Base-by-base conservation (phyloP, 345 rosid genomes). In the Boechera stricta region DNA sequence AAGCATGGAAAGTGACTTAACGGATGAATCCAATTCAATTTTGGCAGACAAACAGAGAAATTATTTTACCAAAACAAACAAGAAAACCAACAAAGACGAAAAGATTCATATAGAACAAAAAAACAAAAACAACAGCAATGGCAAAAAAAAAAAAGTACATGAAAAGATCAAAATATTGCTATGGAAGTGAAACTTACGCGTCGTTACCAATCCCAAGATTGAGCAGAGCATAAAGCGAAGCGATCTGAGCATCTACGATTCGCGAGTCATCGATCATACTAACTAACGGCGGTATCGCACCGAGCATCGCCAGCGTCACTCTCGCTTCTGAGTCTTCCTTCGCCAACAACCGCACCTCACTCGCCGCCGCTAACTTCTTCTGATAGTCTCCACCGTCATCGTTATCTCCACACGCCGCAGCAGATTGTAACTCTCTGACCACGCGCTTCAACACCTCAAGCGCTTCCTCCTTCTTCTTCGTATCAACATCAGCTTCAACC, bases 181-280 rank as follows among this genome's bases (percentile, higher is more conserved):
- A 49, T 7, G 57, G 6, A 52, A 52, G 41, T 26, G 21, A 69
- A 47, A 86, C 97, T 89, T 62, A 92, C 99, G 49, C 80, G 64
- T 92, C 97, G 66, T 92, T 95, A 53, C 94, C 98, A 79, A 92
- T 92, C 47, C 94, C 97, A 18, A 95, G 91, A 84, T 95, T 95
- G 57, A 95, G 97, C 77, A 95, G 69, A 36, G 96, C 95, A 42
- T 95, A 95, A 39, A 95, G 92, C 4, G 98, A 81, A 41, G 91
- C 87, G 80, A 91, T 86, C 80, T 84, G 93, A 29, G 89, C 73
- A 15, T 84, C 81, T 10, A 67, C 84, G 68, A 70, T 64, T 57
- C 82, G 55, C 41, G 76, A 70, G 16, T 75, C 82, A 67, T 91
- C 98, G 51, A 95, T 90, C 94, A 95, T 89, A 31, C 92, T 96